Base-by-base conservation (phyloP, 352 stramenopile species). In the Pythium dissimile region DNA sequence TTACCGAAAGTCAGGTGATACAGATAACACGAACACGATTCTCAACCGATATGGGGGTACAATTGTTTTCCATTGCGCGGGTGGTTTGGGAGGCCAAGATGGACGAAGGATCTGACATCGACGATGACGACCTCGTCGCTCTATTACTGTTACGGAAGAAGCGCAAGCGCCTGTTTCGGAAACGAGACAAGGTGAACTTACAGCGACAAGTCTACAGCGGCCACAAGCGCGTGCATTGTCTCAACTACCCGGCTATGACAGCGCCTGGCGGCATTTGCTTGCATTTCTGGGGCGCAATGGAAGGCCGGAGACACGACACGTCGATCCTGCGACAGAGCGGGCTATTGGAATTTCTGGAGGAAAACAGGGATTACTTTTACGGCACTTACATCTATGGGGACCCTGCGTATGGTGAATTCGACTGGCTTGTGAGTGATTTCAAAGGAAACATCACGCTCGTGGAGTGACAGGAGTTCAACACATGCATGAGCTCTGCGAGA, bases 191-290 rank as follows among this genome's bases (percentile, higher is more conserved):
- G 8, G 13, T 51, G 10, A 34, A 55, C 27, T 34, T 62, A 13
- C 44, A 61, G 18, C 30, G 34, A 3, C 8, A 31, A 2, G 8
- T 45, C 20, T 62, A 62, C 45, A 57, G 7, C 9, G 60, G 60
- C 0, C 60, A 67, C 39, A 67, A 67, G 43, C 44, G 60, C 3
- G 39, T 45, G 16, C 60, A 63, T 35, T 67, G 60, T 41, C 48
- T 67, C 21, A 63, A 44, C 34, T 67, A 45, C 34, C 53, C 59
- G 27, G 45, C 46, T 5, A 34, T 63, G 9, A 67, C 60, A 15
- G 60, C 53, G 1, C 60, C 60, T 18, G 52, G 63, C 23, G 38
- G 60, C 9, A 24, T 67, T 37, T 67, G 60, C 38, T 43, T 63
- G 20, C 52, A 63, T 44, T 63, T 63, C 15, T 67, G 46, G 46